Evolutionary conservation across 306 rosid genomes (phyloP).

Genomic region (Bauhinia variegata): DNA sequence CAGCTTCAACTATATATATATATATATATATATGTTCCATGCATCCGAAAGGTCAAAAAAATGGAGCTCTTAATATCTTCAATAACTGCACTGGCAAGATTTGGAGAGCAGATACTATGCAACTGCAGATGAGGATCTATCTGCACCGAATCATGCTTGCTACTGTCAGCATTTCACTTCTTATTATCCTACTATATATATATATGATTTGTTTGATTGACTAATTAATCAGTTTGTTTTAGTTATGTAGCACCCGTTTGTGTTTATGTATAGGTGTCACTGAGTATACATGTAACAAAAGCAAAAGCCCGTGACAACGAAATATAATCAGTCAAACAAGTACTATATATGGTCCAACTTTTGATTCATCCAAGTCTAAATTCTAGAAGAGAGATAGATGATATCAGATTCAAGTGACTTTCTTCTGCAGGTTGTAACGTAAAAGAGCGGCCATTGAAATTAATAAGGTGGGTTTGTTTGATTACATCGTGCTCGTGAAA

Average conservation of each 20-base stretch:
- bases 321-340: background rate
- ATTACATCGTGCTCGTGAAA: too few relatives aligned
- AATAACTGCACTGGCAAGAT: background rate
- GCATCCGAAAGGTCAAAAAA: conserved; percentile 21
- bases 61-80: conserved; percentile 8
- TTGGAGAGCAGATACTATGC: too few relatives aligned
- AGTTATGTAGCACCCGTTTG: too few relatives aligned
- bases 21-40: too few relatives aligned
- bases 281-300: too few relatives aligned
- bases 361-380: background rate
- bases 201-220: too few relatives aligned
- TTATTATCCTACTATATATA: background rate
- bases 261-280: too few relatives aligned
- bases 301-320: conserved; percentile 22
- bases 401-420: background rate
- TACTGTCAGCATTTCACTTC: background rate
- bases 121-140: too few relatives aligned
- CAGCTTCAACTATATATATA: too few relatives aligned
- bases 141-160: background rate
- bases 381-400: background rate
- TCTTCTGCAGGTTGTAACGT: background rate
- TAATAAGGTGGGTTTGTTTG: too few relatives aligned
- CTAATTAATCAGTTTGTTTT: too few relatives aligned
- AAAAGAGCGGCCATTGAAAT: too few relatives aligned
- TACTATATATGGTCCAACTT: background rate